Base-by-base conservation (phyloP, 495 filamentous ascomycete genomes). In the Hapsidospora chrysogenum region DNA sequence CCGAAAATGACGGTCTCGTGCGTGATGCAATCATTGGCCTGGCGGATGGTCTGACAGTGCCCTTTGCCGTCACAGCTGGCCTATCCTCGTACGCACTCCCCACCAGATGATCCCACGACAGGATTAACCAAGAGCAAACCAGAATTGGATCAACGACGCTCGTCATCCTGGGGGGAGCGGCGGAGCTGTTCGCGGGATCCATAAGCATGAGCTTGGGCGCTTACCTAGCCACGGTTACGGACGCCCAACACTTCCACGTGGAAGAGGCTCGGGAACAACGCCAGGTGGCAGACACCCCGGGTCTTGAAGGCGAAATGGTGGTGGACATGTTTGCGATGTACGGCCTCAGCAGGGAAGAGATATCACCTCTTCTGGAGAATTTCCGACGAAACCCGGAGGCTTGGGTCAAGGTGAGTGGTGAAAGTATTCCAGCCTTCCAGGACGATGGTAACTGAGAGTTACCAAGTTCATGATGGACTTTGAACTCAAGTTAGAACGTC, bases 131-230 rank as follows among this genome's bases (percentile, higher is more conserved):
- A n/a, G n/a, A n/a, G n/a, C n/a, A n/a, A n/a, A n/a, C n/a, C 31
- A 33, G 54, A 21, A 51, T 74, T 16, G 71, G 70, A 38, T 58
- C 64, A 34, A 61, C 70, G 4, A 57, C 60, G 26, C 53, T 77
- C 18, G 75, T 80, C 37, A 64, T 80, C 31, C 61, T 70, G 36
- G 75, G 68, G 11, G 75, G 75, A 2, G 55, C 77, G n/a, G 75
- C 75, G 1, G 75, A 80, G 53, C 53, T 80, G 13, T 68, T 74
- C 41, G 62, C 66, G 15, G 75, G 75, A 29, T 54, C 63, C 16
- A 72, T 80, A 27, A 70, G 63, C 4, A 80, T 80, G 75, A 75
- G 75, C 0, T 52, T 80, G 0, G 75, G 75, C 21, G 75, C 68
- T 4, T 80, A 67, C 38, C 45, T 73, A 4, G 62, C 60, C 7